Conservation (phyloP, 495 filamentous ascomycete genomes). For the Letharia lupina region DNA sequence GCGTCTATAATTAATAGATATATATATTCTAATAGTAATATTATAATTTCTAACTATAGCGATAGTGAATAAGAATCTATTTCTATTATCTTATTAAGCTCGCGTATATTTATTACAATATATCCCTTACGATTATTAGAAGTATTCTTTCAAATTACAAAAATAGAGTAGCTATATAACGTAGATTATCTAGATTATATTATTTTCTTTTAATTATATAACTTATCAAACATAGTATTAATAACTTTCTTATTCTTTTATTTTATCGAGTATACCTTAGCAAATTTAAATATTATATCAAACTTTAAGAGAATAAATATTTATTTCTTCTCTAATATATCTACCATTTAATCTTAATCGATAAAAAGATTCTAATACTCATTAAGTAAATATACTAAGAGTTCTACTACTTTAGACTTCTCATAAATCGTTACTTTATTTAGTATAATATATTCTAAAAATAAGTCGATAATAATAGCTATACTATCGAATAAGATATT, state of each 20-base stretch:
- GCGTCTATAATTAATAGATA: slow-evolving; percentile 10
- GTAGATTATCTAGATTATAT: slow-evolving; percentile 2
- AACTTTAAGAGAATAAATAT: slow-evolving; percentile 2
- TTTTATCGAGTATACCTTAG: slow-evolving; percentile 3
- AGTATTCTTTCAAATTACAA: slow-evolving; percentile 19
- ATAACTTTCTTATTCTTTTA: slow-evolving; percentile 14
- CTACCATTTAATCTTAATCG: neutral
- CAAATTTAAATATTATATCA: neutral
- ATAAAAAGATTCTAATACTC: slow-evolving; percentile 1
- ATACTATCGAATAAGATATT: neutral
- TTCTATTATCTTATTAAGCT: slow-evolving; percentile 12
- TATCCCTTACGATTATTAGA: neutral
- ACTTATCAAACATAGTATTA: slow-evolving; percentile 17
- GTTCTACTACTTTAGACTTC: neutral
- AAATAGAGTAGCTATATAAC: slow-evolving; percentile 12
- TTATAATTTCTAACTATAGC: slow-evolving; percentile 7
- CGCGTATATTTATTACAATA: slow-evolving; percentile 9
- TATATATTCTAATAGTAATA: neutral
- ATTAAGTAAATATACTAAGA: neutral
- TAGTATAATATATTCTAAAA: neutral
- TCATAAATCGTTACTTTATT: neutral
- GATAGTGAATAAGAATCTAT: slow-evolving; percentile 7
- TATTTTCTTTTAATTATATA: slow-evolving; percentile 19
- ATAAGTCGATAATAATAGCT: neutral
- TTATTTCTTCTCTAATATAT: neutral